Base-by-base conservation (phyloP, 129 eudicot species). In the Helichrysum umbraculigerum region DNA sequence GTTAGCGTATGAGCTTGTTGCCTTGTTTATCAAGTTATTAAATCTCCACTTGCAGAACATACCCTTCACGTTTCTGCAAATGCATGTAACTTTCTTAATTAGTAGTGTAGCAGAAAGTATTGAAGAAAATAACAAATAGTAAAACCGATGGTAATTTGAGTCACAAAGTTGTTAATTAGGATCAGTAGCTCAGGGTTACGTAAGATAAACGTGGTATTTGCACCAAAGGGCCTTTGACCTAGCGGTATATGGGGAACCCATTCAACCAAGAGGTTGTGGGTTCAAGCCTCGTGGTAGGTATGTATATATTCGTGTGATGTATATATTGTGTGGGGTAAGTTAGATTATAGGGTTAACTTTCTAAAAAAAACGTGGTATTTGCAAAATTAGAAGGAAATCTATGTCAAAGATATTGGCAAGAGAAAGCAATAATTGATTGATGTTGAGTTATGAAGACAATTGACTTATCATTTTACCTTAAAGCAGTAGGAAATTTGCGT, bases 11-110 rank as follows among this genome's bases (percentile, higher is more conserved):
- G 17, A 61, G 37, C 67, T 28, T 61, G 35, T 62, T 25, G 6
- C 35, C 66, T 61, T 61, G 68, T 62, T 62, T 14, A 29, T 62
- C 68, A 62, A 62, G 68, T 14, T 10, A 62, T 61, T 22, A 10
- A 22, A 28, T 25, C 8, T 61, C 15, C 4, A 61, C 33, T 21
- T 52, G 58, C 3, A 61, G 16, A 25, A 25, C 28, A n/a, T 56
- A 25, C 20, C 33, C 66, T 3, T 61, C 35, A 52, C 21, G 21
- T 52, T 54, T 54, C 25, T n/a, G 9, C 60, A 54, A 16, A 19
- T 28, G n/a, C 11, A 61, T 25, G 1, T 8, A 12, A 20, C 19
- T 28, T 61, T 28, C 67, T 61, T 8, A 10, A 25, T 25, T 25
- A 25, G 28, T 25, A 25, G 28, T 25, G 28, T 25, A 25, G 28